Base-by-base conservation (phyloP, 495 filamentous ascomycete genomes). In the Talaromyces borbonicus region DNA sequence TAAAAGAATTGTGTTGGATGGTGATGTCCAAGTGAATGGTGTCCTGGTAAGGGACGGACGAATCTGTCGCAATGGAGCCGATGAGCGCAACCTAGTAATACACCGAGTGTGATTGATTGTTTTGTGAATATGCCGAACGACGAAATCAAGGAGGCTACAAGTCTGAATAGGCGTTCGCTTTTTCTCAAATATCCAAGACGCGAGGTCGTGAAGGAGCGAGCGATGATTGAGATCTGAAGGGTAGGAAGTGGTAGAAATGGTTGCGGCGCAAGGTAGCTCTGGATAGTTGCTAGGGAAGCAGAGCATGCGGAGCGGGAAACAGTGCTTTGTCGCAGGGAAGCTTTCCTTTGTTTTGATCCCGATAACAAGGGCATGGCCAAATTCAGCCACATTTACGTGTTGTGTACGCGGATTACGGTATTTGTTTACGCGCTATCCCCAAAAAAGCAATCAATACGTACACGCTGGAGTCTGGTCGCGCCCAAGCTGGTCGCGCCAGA, bases 281-380 rank as follows among this genome's bases (percentile, higher is more conserved):
- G 7, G 8, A 39, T 39, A 20, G 42, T 45, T 45, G 42, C 42
- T 27, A 19, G 42, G 42, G 42, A 45, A 35, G 42, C 42, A 27
- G 26, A 27, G 30, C 19, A 16, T 37, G 16, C 8, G 31, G 31
- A 3, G 18, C 7, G 7, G n/a, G 37, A 12, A 19, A n/a, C 9
- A 14, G 8, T 18, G 15, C 38, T 41, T 38, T 26, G 12, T 26
- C 26, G 35, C 22, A 20, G 19, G 35, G 18, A 38, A 20, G n/a
- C n/a, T 30, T 30, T 30, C 20, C 39, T 55, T 60, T 60, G 57
- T 60, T 57, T 54, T 57, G 54, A 49, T 56, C 47, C 33, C 40
- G 31, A 12, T 23, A 23, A 7, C 38, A 11, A 16, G 18, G 22
- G 22, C n/a, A 41, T 9, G 22, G 7, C 31, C 14, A 4, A 35